phyloP scores from a whole-genome alignment of 1,139 yeast species.

The Tardiomyces depauwii region DNA sequence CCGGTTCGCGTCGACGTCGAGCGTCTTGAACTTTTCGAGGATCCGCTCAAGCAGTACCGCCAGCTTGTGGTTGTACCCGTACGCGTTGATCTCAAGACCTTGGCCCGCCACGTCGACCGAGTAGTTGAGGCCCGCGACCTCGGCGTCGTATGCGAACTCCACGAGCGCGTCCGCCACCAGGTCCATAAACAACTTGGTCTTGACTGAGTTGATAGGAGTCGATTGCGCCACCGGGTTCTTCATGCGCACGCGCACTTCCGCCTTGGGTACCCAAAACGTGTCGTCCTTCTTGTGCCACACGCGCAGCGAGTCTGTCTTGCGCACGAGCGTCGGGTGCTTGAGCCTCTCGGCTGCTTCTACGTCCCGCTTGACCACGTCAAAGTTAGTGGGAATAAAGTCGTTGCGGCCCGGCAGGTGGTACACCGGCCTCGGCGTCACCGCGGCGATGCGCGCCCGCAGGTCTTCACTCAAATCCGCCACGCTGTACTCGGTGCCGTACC shows the following conservation, averaged over 20 bases:
- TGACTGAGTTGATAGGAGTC: constrained; percentile 45
- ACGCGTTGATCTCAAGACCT: constrained; percentile 55
- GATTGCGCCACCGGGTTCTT: constrained; percentile 51
- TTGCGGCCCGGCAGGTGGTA: constrained; percentile 61
- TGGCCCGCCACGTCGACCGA: constrained; percentile 50
- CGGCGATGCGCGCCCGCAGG: constrained; percentile 21
- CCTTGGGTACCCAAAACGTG: constrained; percentile 81
- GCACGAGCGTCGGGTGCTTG: constrained; percentile 39
- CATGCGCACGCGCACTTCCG: constrained; percentile 52
- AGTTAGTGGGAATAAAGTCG: constrained; percentile 71
- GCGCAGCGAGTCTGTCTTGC: constrained; percentile 31
- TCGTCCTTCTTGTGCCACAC: constrained; percentile 93
- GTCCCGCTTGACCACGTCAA: constrained; percentile 42
- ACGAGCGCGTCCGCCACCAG: constrained; percentile 65
- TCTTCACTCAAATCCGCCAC: constrained; percentile 34
- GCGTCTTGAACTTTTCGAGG: constrained; percentile 38
- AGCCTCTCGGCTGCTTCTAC: constrained; percentile 29
- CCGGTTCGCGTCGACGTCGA: constrained; percentile 42
- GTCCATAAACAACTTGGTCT: constrained; percentile 53
- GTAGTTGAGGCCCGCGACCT: constrained; percentile 64
- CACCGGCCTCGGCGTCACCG: constrained; percentile 23
- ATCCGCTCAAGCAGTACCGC: constrained; percentile 51
- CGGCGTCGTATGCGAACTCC: constrained; percentile 74
- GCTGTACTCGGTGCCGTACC: constrained; percentile 85
- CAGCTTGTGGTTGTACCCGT: constrained; percentile 80